Evolutionary conservation across 139 green algal genomes (phyloP).

Genomic region (Mychonastes homosphaera): DNA sequence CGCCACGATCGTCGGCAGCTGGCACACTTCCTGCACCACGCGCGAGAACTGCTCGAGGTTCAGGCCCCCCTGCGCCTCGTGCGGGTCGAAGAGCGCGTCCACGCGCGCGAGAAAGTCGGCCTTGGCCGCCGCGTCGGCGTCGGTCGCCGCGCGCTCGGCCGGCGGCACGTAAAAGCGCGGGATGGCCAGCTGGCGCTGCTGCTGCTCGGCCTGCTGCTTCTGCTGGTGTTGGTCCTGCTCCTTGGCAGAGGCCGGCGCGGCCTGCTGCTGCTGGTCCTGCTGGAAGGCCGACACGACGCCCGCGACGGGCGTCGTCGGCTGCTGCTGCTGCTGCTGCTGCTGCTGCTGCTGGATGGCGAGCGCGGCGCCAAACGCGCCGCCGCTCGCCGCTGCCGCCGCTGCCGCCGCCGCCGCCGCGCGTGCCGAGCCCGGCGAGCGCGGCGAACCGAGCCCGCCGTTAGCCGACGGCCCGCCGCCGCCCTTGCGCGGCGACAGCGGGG

Average conservation of each 20-base stretch:
- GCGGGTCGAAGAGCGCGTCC: conserved; percentile 31
- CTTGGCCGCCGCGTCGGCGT: conserved; percentile 15
- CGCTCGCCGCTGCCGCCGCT: too few relatives aligned
- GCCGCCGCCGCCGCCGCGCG: too few relatives aligned
- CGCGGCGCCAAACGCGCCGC: too few relatives aligned
- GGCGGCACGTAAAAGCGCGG: conserved; percentile 78
- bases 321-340: not conserved
- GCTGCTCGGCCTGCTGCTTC: not conserved
- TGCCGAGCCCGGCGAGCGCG: too few relatives aligned
- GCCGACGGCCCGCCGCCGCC: too few relatives aligned
- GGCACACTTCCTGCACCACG: conserved; percentile 53
- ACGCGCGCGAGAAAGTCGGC: conserved; percentile 25
- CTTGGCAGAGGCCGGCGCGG: not conserved
- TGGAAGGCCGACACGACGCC: too few relatives aligned
- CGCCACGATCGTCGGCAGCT: conserved; percentile 71
- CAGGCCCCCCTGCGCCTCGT: conserved; percentile 38
- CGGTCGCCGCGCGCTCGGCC: conserved; percentile 12
- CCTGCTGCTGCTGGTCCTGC: conserved; percentile 2
- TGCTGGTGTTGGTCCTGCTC: conserved; percentile 2
- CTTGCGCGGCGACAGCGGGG: too few relatives aligned
- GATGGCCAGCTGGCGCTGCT: conserved; percentile 29
- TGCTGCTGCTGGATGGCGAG: conserved; percentile 1
- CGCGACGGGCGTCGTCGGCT: not conserved
- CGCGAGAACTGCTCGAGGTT: conserved; percentile 49
- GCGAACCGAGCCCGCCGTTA: too few relatives aligned